phyloP scores from a whole-genome alignment of 1,284 basidiomycete genomes.

The Boletus holoroseus region DNA sequence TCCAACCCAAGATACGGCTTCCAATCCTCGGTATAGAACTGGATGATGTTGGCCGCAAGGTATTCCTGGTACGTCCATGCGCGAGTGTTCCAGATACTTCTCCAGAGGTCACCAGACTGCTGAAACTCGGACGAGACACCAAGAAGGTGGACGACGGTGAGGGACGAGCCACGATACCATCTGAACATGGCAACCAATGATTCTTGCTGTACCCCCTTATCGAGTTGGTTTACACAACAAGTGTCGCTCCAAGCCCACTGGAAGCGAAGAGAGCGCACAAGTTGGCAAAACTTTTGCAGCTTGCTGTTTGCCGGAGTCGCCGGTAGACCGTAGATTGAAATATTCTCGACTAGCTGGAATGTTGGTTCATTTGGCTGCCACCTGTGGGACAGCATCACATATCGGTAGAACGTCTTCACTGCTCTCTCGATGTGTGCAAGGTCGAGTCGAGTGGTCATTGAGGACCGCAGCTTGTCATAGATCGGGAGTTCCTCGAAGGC shows the following conservation, averaged over 20 bases:
- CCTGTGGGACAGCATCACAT: not conserved
- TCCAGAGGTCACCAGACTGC: not conserved
- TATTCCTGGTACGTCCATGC: not conserved
- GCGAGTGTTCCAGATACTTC: not conserved
- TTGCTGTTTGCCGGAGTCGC: not conserved
- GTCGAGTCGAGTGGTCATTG: not conserved
- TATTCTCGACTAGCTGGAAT: not conserved
- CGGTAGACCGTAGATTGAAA: not conserved
- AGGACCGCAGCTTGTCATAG: not conserved
- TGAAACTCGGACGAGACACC: not conserved
- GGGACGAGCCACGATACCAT: slow-evolving; percentile 12
- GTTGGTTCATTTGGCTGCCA: too few species aligned
- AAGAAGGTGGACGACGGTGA: slow-evolving; percentile 2
- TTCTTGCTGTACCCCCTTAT: slow-evolving; percentile 5
- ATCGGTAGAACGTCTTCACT: not conserved
- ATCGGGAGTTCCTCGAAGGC: not conserved
- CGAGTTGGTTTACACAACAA: slow-evolving; percentile 8
- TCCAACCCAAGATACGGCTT: not conserved
- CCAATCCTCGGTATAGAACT: not conserved
- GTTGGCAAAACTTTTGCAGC: slow-evolving; percentile 3
- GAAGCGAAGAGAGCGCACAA: slow-evolving; percentile 1
- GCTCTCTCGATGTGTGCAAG: not conserved
- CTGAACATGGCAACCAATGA: slow-evolving; percentile 15
- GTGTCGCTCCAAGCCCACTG: slow-evolving; percentile 17
- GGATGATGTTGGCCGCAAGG: not conserved